phyloP scores from a whole-genome alignment of 768 basidiomycete species.

The Hericium erinaceus region DNA sequence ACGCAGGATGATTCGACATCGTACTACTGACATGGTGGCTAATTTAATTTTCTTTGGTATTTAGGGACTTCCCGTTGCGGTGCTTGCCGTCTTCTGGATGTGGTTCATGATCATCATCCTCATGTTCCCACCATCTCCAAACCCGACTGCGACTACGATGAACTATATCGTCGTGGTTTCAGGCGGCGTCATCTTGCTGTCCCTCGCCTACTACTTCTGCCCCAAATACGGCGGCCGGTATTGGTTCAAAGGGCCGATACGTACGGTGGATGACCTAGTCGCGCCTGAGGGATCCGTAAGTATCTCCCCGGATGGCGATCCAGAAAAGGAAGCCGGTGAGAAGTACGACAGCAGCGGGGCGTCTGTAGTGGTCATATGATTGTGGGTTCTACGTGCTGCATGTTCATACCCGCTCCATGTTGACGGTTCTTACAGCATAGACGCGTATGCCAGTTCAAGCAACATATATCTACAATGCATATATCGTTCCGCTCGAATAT shows the following conservation, averaged over 20 bases:
- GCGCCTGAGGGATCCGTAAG: too few species aligned
- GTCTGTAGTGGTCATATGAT: too few species aligned
- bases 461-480: too few species aligned
- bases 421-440: too few species aligned
- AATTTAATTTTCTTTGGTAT: too few species aligned
- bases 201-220: conserved; percentile 11
- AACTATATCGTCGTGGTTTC: conserved; percentile 30
- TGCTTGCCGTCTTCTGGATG: conserved; percentile 22
- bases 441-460: too few species aligned
- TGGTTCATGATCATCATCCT: conserved; percentile 25
- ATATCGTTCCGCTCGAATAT: too few species aligned
- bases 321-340: too few species aligned
- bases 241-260: background rate
- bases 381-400: too few species aligned
- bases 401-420: too few species aligned
- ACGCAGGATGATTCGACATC: background rate
- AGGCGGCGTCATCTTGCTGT: conserved; percentile 21
- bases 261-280: background rate
- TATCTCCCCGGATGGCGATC: too few species aligned
- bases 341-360: too few species aligned
- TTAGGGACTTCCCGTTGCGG: conserved; percentile 3
- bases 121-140: conserved; percentile 23
- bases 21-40: background rate
- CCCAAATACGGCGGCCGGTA: background rate
- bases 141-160: conserved; percentile 24